These are phyloP conservation scores for Vachellia pachyceras DNA, from an alignment of 306 rosid species.

Conservation along the genomic window DNA sequence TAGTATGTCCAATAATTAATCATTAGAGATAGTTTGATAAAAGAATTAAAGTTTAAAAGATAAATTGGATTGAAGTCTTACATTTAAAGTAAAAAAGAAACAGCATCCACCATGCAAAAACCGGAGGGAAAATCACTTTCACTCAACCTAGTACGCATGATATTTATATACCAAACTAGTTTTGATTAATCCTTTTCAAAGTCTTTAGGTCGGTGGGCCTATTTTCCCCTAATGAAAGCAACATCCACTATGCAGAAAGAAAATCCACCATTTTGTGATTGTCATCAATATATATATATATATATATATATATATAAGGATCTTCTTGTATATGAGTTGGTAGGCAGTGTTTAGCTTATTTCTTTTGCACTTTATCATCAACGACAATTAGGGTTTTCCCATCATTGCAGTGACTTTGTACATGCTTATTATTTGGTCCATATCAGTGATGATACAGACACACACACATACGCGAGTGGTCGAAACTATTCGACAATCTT, in stretches of 20 bases:
- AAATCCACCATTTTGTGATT: not conserved
- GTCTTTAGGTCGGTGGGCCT: not conserved
- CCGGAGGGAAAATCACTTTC: not conserved
- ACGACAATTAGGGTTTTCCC: not conserved
- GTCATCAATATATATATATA: not conserved
- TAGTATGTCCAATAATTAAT: too few relatives aligned
- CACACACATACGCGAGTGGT: too few relatives aligned
- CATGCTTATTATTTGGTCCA: not conserved
- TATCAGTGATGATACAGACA: not conserved
- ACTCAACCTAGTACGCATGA: not conserved
- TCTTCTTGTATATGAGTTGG: not conserved
- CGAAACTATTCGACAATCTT: not conserved
- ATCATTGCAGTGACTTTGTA: not conserved
- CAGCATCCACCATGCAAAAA: too few relatives aligned
- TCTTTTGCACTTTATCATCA: conserved; percentile 17
- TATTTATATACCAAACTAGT: not conserved
- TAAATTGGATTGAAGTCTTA: too few relatives aligned
- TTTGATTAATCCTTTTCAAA: conserved; percentile 1
- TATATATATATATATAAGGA: too few relatives aligned
- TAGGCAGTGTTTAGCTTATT: conserved; percentile 14
- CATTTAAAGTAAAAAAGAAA: too few relatives aligned
- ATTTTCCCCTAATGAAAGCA: not conserved
- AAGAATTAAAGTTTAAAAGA: too few relatives aligned
- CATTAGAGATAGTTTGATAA: too few relatives aligned
- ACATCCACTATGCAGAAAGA: conserved; percentile 1